phyloP scores from a whole-genome alignment of 345 rosid species.

The Citrus reticulata region DNA sequence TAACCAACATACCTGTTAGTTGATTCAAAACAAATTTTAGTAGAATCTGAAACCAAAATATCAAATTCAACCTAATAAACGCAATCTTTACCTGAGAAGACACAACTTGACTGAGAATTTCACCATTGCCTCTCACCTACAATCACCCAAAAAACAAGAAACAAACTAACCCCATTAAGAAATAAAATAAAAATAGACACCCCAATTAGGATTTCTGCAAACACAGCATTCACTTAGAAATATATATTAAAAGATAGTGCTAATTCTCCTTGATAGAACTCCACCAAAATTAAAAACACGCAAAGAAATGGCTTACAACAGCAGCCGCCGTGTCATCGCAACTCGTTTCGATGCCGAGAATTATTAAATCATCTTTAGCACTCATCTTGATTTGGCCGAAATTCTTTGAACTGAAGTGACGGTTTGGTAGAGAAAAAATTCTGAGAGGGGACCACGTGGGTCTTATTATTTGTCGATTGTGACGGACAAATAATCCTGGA shows the following conservation, averaged over 20 bases:
- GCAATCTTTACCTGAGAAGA: conserved; percentile 76
- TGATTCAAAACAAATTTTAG: not conserved
- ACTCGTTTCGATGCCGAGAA: conserved; percentile 94
- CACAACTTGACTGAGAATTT: conserved; percentile 86
- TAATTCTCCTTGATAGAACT: not conserved
- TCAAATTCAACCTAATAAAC: not conserved
- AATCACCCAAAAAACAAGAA: conserved; percentile 4
- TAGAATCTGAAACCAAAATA: not conserved
- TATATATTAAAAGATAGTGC: not conserved
- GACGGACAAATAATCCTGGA: conserved; percentile 11
- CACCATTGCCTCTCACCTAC: conserved; percentile 84
- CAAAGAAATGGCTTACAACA: conserved; percentile 40
- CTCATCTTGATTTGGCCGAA: not conserved
- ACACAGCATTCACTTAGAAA: not conserved
- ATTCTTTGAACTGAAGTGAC: conserved; percentile 17
- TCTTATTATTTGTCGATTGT: not conserved
- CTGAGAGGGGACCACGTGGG: conserved; percentile 8
- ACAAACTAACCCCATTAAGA: conserved; percentile 1
- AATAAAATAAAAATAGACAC: not conserved
- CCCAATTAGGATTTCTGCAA: not conserved
- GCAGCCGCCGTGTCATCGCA: conserved; percentile 99
- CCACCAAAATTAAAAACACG: not conserved
- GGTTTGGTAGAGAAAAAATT: conserved; percentile 20
- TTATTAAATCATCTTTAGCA: conserved; percentile 51
- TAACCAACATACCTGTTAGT: not conserved